Conservation (phyloP, 2,329 filamentous ascomycete genomes). For the Lithohypha guttulata region DNA sequence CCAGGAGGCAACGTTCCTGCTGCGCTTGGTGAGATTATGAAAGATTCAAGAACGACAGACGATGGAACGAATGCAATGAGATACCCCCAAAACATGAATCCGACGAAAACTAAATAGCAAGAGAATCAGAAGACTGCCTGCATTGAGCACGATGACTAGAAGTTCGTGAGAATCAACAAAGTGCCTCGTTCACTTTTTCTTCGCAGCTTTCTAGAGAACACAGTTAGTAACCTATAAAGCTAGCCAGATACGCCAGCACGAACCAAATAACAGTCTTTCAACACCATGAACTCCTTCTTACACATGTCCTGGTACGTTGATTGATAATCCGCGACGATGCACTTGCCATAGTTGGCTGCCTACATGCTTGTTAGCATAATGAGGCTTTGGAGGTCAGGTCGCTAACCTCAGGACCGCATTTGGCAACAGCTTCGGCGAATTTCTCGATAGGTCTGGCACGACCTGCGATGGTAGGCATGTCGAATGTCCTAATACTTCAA, state of each 20-base stretch:
- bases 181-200: constrained; percentile 37
- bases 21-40: constrained; percentile 65
- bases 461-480: constrained; percentile 32
- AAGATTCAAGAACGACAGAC: constrained; percentile 1
- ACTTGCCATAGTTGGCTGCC: constrained; percentile 82
- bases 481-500: too few species aligned
- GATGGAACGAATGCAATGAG: constrained; percentile 2
- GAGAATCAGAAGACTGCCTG: background rate
- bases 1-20: constrained; percentile 67
- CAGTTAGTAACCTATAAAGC: constrained; percentile 67
- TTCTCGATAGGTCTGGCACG: constrained; percentile 57
- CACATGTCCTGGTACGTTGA: constrained; percentile 87
- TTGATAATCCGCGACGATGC: constrained; percentile 81
- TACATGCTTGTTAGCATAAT: constrained; percentile 32
- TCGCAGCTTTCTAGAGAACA: constrained; percentile 39
- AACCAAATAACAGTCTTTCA: constrained; percentile 86
- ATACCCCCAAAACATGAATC: constrained; percentile 2
- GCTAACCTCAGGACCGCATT: constrained; percentile 56
- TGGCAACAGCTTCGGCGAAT: constrained; percentile 53
- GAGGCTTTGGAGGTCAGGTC: too few species aligned
- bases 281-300: constrained; percentile 64
- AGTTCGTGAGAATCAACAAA: background rate
- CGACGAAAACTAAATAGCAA: constrained; percentile 2
- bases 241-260: background rate
- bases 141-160: background rate